These are phyloP conservation scores for Mortierella claussenii DNA, from an alignment of 192 early-diverging fungal genomes.

Conservation along the genomic window DNA sequence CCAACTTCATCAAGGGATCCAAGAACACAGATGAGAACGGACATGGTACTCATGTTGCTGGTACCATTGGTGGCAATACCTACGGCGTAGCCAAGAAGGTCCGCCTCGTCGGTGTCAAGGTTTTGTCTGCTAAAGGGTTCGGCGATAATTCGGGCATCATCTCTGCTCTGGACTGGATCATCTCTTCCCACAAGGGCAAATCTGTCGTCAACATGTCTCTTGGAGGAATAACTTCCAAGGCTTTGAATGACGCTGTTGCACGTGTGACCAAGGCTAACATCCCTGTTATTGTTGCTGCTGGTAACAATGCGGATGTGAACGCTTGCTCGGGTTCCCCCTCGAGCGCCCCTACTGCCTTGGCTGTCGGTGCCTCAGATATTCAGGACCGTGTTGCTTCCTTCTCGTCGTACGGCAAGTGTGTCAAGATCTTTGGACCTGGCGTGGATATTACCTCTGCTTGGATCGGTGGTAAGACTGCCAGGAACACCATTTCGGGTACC, in stretches of 20 bases:
- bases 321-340: constrained; percentile 73
- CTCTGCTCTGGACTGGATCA: constrained; percentile 57
- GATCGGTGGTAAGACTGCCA: constrained; percentile 76
- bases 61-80: constrained; percentile 54
- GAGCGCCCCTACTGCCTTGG: constrained; percentile 65
- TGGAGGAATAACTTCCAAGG: constrained; percentile 66
- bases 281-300: constrained; percentile 81
- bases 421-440: constrained; percentile 94
- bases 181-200: constrained; percentile 24
- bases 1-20: constrained; percentile 28
- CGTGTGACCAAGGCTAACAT: constrained; percentile 66
- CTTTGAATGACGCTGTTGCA: constrained; percentile 70
- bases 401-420: constrained; percentile 92
- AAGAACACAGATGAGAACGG: constrained; percentile 52
- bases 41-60: constrained; percentile 63
- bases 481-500: constrained; percentile 93
- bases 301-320: constrained; percentile 69
- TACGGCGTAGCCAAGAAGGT: constrained; percentile 77
- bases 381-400: constrained; percentile 81
- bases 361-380: constrained; percentile 89
- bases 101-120: constrained; percentile 66
- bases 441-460: constrained; percentile 85
- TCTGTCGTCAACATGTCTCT: constrained; percentile 83
- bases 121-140: constrained; percentile 63
- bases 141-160: constrained; percentile 60